Evolutionary conservation across 2,329 filamentous ascomycete species (phyloP).

Genomic region (Alternaria atra): DNA sequence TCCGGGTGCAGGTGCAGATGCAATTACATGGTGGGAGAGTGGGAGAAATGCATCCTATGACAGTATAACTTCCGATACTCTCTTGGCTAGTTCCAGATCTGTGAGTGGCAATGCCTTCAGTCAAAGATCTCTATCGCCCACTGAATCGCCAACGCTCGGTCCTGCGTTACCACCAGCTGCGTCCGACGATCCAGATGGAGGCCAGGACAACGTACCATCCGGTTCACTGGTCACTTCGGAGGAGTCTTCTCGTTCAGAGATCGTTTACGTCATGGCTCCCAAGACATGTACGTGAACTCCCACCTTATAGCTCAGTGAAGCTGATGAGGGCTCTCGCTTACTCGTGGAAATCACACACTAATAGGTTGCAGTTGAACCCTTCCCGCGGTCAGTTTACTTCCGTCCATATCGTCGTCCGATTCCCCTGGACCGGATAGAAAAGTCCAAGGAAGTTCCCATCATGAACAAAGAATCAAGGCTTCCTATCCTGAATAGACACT

Average conservation of each 20-base stretch:
- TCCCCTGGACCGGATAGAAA: not conserved
- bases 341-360: not conserved
- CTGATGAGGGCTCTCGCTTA: not conserved
- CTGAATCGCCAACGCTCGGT: not conserved
- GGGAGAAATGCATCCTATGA: not conserved
- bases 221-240: not conserved
- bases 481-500: not conserved
- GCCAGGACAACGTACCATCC: not conserved
- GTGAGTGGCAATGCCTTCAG: not conserved
- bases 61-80: not conserved
- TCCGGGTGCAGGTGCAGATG: not conserved
- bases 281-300: not conserved
- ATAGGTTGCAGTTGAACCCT: not conserved
- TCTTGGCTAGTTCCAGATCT: not conserved
- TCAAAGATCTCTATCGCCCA: not conserved
- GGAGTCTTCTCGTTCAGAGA: not conserved
- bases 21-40: not conserved
- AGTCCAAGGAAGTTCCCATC: not conserved
- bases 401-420: not conserved
- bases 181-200: not conserved
- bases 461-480: not conserved
- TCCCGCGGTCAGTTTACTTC: not conserved
- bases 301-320: not conserved
- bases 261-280: not conserved
- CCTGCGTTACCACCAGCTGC: not conserved